phyloP scores from a whole-genome alignment of 1,139 yeast genomes.

The Fermentozyma sake region DNA sequence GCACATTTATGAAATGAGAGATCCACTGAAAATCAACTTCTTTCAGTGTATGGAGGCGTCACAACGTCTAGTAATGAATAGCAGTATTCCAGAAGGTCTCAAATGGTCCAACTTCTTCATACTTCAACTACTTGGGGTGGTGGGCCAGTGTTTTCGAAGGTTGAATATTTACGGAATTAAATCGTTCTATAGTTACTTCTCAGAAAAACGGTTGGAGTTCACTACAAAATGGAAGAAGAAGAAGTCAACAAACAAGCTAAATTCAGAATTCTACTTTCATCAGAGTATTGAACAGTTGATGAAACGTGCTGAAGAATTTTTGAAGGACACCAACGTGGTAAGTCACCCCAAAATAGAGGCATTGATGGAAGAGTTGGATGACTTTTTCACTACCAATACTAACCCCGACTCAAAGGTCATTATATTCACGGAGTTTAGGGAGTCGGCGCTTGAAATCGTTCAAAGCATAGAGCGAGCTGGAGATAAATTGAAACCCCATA shows the following conservation, averaged over 20 bases:
- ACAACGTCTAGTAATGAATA: slow-evolving; percentile 50
- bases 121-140: slow-evolving; percentile 58
- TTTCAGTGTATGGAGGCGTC: slow-evolving; percentile 72
- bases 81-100: slow-evolving; percentile 55
- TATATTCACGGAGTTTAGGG: slow-evolving; percentile 82
- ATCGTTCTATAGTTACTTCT: slow-evolving; percentile 66
- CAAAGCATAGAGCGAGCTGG: slow-evolving; percentile 48
- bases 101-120: slow-evolving; percentile 68
- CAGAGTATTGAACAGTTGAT: slow-evolving; percentile 44
- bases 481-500: slow-evolving; percentile 59
- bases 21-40: slow-evolving; percentile 64
- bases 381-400: slow-evolving; percentile 44
- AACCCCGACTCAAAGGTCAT: slow-evolving; percentile 63
- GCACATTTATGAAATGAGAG: slow-evolving; percentile 57
- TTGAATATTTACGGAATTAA: slow-evolving; percentile 78
- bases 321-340: slow-evolving; percentile 37
- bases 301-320: slow-evolving; percentile 38
- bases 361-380: slow-evolving; percentile 51
- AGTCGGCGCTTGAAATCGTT: slow-evolving; percentile 84
- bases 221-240: slow-evolving; percentile 49
- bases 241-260: slow-evolving; percentile 53
- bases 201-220: slow-evolving; percentile 55
- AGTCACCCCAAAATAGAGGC: slow-evolving; percentile 78
- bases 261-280: slow-evolving; percentile 56
- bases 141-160: slow-evolving; percentile 70